Evolutionary conservation across 352 stramenopile genomes (phyloP), one percentile per base, ranked within the genome.

Genomic region (Phytophthora fragariae): DNA sequence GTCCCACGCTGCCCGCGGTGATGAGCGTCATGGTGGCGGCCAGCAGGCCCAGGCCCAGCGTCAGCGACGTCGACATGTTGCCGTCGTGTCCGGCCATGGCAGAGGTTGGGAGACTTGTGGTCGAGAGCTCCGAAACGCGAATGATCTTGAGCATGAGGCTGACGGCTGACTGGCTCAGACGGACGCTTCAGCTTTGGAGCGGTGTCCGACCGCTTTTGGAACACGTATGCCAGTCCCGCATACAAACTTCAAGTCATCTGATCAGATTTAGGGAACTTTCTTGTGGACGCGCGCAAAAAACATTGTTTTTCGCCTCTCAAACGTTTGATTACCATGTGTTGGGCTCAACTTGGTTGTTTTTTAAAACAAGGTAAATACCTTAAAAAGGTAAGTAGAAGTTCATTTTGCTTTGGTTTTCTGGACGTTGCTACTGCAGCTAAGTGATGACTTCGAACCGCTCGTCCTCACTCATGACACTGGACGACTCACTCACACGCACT

Each of bases 21-120:
- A 93, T 55, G 31, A 94, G 75, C 63, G 88, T 92, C 82, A 93
- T 86, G 37, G 84, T 93, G 39, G 83, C 86, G 53, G 83, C 82
- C 60, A 94, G 62, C 54, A 94, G 79, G 19, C 85, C 86, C 19
- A 93, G 76, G 8, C 85, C 84, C 39, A 94, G 74, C 58, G 84
- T 89, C 49, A 94, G 62, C 49, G 83, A 91, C 39, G 86, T 70
- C 39, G 80, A 81, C 41, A 87, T 27, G 55, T 76, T 75, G 17
- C 55, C 69, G 62, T 85, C 76, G 72, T 78, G 68, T 56, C 57
- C 65, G 24, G 65, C 27, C 72, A 79, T 79, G 9, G 27, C 29
- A 15, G 9, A 12, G 9, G 10, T 12, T 4, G 5, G 47, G 39
- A 44, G 19, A 54, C 49, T 69, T 73, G 49, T 7, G 41, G 12